Evolutionary conservation across 2,329 filamentous ascomycete genomes (phyloP).

Genomic region (Ophiostoma triangulosporum): DNA sequence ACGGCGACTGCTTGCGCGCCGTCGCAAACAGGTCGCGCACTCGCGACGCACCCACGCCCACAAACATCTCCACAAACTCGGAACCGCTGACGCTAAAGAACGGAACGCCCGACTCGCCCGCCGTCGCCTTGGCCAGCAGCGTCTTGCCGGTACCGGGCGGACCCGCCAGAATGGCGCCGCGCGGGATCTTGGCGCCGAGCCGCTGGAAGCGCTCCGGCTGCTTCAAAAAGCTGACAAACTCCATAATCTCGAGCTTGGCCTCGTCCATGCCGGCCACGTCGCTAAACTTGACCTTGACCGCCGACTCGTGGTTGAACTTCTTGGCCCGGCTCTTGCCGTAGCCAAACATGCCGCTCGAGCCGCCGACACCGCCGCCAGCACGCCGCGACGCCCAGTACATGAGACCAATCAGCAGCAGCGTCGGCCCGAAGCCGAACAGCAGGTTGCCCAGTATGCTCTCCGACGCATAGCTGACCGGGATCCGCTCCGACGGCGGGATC

Average conservation of each 20-base stretch:
- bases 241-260: slow-evolving; percentile 96
- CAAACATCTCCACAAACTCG: slow-evolving; percentile 99
- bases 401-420: slow-evolving; percentile 70
- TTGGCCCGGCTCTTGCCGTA: slow-evolving; percentile 94
- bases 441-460: slow-evolving; percentile 65
- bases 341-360: slow-evolving; percentile 72
- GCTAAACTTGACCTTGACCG: slow-evolving; percentile 91
- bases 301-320: slow-evolving; percentile 93
- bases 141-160: slow-evolving; percentile 98
- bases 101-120: slow-evolving; percentile 89
- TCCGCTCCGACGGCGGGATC: slow-evolving; percentile 77
- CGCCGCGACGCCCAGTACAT: slow-evolving; percentile 70
- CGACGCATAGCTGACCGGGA: slow-evolving; percentile 76
- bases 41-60: slow-evolving; percentile 91
- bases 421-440: slow-evolving; percentile 69
- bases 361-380: slow-evolving; percentile 45
- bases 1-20: slow-evolving; percentile 88
- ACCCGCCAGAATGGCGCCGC: slow-evolving; percentile 92
- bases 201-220: slow-evolving; percentile 85
- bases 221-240: slow-evolving; percentile 95
- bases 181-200: slow-evolving; percentile 92
- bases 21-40: slow-evolving; percentile 91
- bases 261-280: slow-evolving; percentile 98
- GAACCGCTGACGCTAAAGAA: slow-evolving; percentile 98
- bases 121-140: slow-evolving; percentile 88